Base-by-base conservation (phyloP, 306 rosid genomes). In the Lablab purpureus region DNA sequence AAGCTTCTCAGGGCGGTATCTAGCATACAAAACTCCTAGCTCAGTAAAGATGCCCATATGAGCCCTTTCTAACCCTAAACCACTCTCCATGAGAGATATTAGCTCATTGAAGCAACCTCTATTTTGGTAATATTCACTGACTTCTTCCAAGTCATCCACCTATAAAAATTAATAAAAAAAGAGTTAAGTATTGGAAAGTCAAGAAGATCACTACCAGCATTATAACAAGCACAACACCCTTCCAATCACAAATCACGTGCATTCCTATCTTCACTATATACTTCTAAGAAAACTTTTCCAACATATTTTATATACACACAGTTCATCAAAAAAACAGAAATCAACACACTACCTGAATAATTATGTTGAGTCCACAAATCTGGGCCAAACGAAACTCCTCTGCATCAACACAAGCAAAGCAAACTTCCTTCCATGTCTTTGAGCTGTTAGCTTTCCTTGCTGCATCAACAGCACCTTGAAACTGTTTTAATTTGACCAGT, bases 121-220 rank as follows among this genome's bases (percentile, higher is more conserved):
- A 25, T 96, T 96, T 87, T 96, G 99, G 87, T 96, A 96, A 89
- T 88, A 96, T 79, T 96, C 99, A 81, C 99, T 96, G 85, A 96
- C 98, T 84, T 96, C 99, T 73, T 96, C 99, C 92, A 96, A 87
- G 88, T 96, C 98, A 89, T 96, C 99, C 82, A 96, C 99, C 99
- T 96, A 78, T 52, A 64, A 46, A 69, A 76, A 76, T 21, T 32
- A 54, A 32, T 40, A 17, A 7, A 15, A 62, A 25, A 30, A 5
- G 36, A 25, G 8, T 37, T 45, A 73, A 70, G 78, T 58, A 59
- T 47, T 43, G 12, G 27, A 78, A 64, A 58, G 32, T 67, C 37
- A 74, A 74, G 60, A 23, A 83, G 62, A 37, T 68, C 37, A 75
- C 71, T 60, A 65, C 65, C 14, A 40, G 43, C 32, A 73, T 37